phyloP scores from a whole-genome alignment of 1,284 basidiomycete species.

The Grifola frondosa region DNA sequence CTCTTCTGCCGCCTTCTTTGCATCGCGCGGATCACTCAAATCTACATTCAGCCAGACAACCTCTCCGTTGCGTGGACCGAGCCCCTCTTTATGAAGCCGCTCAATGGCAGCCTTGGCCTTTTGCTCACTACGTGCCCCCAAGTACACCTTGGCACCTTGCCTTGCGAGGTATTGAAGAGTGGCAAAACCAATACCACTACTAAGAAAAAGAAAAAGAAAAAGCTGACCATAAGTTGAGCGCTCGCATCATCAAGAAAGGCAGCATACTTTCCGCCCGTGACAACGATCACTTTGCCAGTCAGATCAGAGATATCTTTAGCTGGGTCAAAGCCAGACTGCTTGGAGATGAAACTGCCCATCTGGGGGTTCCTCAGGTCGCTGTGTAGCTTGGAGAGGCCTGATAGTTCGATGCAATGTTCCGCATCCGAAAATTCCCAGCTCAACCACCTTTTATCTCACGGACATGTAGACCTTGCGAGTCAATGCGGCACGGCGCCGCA shows the following conservation, averaged over 20 bases:
- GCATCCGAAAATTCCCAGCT: background rate
- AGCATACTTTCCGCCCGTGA: constrained; percentile 43
- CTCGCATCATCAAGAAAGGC: background rate
- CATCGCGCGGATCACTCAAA: constrained; percentile 41
- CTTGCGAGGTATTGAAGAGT: constrained; percentile 40
- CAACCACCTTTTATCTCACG: no score
- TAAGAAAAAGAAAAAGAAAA: constrained; percentile 2
- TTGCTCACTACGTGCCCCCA: constrained; percentile 38
- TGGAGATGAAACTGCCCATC: constrained; percentile 14
- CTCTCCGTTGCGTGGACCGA: constrained; percentile 34
- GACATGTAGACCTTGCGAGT: no score
- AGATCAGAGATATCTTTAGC: constrained; percentile 36
- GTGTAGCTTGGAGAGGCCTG: background rate
- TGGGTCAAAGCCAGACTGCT: constrained; percentile 22
- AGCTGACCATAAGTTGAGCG: background rate
- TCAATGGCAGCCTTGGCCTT: constrained; percentile 41
- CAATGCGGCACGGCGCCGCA: background rate
- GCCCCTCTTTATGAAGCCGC: constrained; percentile 34
- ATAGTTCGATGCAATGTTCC: background rate
- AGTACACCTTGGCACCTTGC: constrained; percentile 43
- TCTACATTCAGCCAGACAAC: constrained; percentile 50
- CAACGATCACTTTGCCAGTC: constrained; percentile 39
- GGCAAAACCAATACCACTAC: constrained; percentile 41
- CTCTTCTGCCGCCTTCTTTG: constrained; percentile 45
- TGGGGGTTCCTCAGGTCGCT: background rate